phyloP scores from a whole-genome alignment of 306 rosid genomes.

The Sphenostylis stenocarpa region DNA sequence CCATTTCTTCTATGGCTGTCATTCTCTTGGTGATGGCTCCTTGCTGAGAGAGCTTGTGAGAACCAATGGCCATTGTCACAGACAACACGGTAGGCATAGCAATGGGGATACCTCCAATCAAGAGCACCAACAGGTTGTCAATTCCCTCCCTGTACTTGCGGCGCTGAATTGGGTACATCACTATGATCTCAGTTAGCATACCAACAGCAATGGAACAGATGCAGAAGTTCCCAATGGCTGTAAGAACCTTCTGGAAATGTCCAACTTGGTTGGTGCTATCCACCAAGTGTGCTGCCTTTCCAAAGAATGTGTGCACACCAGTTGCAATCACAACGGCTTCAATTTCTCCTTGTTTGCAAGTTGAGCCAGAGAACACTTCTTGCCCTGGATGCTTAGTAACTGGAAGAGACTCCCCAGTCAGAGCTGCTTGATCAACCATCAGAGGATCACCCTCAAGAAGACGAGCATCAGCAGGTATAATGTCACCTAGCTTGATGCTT shows the following conservation, averaged over 20 bases:
- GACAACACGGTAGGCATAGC: constrained; percentile 99
- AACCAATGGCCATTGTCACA: constrained; percentile 98
- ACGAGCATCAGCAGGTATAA: constrained; percentile 96
- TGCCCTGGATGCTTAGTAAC: constrained; percentile 89
- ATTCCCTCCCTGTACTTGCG: constrained; percentile 80
- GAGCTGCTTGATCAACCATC: constrained; percentile 91
- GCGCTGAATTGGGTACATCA: constrained; percentile 92
- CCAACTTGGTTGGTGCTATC: constrained; percentile 98
- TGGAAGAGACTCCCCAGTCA: constrained; percentile 98
- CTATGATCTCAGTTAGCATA: constrained; percentile 82
- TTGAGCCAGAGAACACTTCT: constrained; percentile 96
- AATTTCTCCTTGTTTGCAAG: constrained; percentile 97
- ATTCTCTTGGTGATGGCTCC: constrained; percentile 98
- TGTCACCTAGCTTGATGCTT: constrained; percentile 90
- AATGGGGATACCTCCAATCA: constrained; percentile 98
- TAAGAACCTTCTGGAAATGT: constrained; percentile 91
- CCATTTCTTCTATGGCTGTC: constrained; percentile 99
- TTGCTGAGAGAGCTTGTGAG: constrained; percentile 90
- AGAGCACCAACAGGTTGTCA: constrained; percentile 89
- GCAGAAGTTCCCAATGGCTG: constrained; percentile 95
- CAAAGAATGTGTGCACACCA: constrained; percentile 98
- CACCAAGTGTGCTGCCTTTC: constrained; percentile 97
- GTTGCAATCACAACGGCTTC: constrained; percentile 98
- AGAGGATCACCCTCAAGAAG: constrained; percentile 98
- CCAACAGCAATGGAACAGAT: constrained; percentile 92